Evolutionary conservation across 345 rosid genomes (phyloP).

Genomic region (Moricandia arvensis): DNA sequence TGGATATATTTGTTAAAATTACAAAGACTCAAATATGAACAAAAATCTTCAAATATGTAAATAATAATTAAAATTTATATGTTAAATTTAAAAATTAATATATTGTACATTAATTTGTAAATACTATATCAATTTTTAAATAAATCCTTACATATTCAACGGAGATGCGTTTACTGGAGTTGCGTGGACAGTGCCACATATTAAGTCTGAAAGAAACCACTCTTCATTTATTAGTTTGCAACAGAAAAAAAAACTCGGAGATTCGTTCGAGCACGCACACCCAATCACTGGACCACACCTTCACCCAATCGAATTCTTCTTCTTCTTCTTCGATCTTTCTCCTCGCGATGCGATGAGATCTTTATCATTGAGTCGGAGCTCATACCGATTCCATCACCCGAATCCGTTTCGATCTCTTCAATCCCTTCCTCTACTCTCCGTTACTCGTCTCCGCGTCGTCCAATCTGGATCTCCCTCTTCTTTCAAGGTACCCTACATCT

Average conservation of each 20-base stretch:
- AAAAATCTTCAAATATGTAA: no score
- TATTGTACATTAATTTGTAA: no score
- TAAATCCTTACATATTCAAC: no score
- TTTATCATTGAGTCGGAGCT: not conserved
- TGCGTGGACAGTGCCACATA: no score
- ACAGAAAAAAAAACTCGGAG: not conserved
- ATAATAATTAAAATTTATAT: no score
- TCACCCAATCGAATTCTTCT: no score
- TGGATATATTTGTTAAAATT: no score
- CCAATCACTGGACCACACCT: not conserved
- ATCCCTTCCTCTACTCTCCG: not conserved
- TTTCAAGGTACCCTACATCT: constrained; percentile 14
- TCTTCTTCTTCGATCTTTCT: no score
- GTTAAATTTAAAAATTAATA: no score
- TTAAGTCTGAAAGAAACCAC: not conserved
- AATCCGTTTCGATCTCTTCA: constrained; percentile 23
- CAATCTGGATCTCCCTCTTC: constrained; percentile 23
- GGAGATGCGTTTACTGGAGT: no score
- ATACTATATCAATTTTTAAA: no score
- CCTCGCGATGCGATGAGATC: constrained; percentile 32
- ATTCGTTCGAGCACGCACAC: not conserved
- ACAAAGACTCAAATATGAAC: no score
- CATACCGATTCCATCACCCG: constrained; percentile 18
- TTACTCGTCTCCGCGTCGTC: constrained; percentile 5
- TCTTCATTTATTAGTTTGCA: not conserved